Percentiles rank a stretch among this genome's conserved stretches.
Conservation (phyloP, 495 filamentous ascomycete species). For the Hypoxylon fuscum region DNA sequence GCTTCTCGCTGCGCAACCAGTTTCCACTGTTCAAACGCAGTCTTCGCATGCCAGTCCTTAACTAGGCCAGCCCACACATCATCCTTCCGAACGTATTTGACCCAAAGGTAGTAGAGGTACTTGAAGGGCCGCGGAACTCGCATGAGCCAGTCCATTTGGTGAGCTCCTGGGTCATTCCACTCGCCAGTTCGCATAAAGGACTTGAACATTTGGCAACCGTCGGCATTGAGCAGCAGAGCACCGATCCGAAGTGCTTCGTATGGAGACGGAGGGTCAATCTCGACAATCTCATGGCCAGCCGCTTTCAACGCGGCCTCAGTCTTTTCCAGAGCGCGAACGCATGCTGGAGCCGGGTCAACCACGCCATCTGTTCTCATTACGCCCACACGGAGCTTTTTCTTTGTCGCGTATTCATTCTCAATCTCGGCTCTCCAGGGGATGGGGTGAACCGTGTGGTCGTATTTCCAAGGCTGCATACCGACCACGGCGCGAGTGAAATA, state of each 20-base stretch:
- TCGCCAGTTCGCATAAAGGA: conserved; percentile 82
- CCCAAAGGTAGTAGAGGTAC: conserved; percentile 88
- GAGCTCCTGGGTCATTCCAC: conserved; percentile 80
- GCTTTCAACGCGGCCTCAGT: conserved; percentile 71
- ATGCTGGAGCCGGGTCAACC: conserved; percentile 87
- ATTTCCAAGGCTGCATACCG: conserved; percentile 89
- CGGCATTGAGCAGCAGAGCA: conserved; percentile 84
- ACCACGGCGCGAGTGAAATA: conserved; percentile 87
- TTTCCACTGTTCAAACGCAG: conserved; percentile 81
- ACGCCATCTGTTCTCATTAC: conserved; percentile 85
- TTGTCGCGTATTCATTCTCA: conserved; percentile 64
- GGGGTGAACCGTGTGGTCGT: conserved; percentile 87
- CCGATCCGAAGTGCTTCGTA: conserved; percentile 82
- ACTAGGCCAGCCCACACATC: conserved; percentile 80
- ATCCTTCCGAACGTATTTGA: conserved; percentile 82
- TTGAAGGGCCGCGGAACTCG: conserved; percentile 78
- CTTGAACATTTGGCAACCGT: conserved; percentile 83
- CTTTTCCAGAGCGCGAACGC: conserved; percentile 75
- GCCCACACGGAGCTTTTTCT: conserved; percentile 74
- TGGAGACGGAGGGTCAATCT: conserved; percentile 71
- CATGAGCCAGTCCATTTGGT: conserved; percentile 75
- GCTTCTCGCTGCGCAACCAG: conserved; percentile 78
- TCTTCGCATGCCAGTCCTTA: conserved; percentile 73
- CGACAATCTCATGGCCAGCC: conserved; percentile 79
- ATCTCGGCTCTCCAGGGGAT: conserved; percentile 77